Conservation (phyloP, 225 moss, liverwort and hornwort species). For the Straminergon stramineum region DNA sequence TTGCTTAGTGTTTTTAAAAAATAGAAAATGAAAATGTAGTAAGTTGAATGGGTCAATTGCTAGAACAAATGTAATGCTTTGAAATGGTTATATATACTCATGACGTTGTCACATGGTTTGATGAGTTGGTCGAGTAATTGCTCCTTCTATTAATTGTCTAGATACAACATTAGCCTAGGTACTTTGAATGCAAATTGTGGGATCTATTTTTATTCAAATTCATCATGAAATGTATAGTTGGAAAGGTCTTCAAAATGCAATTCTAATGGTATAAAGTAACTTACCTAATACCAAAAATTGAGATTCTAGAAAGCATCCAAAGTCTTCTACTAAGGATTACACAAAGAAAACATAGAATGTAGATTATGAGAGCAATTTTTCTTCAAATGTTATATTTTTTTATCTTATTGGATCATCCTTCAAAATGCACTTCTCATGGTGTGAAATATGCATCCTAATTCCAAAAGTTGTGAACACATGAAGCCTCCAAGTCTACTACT, state of each 20-base stretch:
- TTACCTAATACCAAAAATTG: neutral
- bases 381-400: neutral
- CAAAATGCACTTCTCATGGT: neutral
- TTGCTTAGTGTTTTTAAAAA: neutral
- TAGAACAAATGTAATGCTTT: neutral
- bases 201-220: neutral
- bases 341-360: neutral
- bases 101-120: neutral
- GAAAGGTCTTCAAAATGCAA: neutral
- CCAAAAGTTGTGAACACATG: rapidly evolving
- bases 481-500: neutral
- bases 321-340: neutral
- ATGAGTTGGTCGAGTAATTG: neutral
- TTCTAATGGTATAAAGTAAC: neutral
- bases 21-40: neutral
- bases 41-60: neutral
- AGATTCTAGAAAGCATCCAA: neutral
- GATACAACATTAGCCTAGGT: neutral
- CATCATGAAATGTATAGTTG: rapidly evolving
- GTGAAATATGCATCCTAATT: neutral
- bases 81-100: neutral
- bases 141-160: rapidly evolving
- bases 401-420: neutral
- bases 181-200: neutral
- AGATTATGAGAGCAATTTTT: neutral